Base-by-base conservation (phyloP, 768 basidiomycete species). In the Russula earlei region DNA sequence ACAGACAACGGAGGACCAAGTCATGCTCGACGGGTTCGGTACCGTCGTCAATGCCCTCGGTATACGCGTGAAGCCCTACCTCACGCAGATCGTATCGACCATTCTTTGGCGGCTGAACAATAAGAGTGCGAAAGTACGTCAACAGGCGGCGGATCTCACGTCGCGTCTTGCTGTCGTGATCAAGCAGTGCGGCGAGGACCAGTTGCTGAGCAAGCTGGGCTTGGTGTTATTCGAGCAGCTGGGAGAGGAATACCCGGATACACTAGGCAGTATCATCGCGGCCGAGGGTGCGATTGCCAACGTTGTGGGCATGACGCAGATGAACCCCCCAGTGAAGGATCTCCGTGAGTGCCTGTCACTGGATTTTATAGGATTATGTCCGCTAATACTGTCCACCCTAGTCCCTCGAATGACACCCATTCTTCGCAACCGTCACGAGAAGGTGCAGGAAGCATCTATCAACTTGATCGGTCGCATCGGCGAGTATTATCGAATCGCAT, bases 381-480 rank as follows among this genome's bases (percentile, higher is more conserved):
- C 3, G 33, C 49, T 51, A 25, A 51, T 20, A 9, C 14, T 6
- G 40, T 31, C 15, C 36, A 33, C 9, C 1, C 67, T 36, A 97
- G 92, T 99, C 37, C 96, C 96, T 22, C 91, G 96, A 55, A 98
- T 99, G 95, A 99, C 96, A 1, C 96, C 96, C n/a, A 99, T 99
- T 72, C 78, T 99, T 41, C 86, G 96, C 63, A 99, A 99, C 70
- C 81, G 96, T 69, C 96, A 99, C 67, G 96, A 99, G 69, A 99
- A 99, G 68, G 96, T 99, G 63, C 96, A 99, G 69, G 96, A 99
- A 70, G 91, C 96, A 0, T 97, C 94, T 2, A 99, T 99, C 75
- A 99, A 99, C 74, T 80, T 99, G 75, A 98, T 99, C 63, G 96
- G 96, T 63, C 95, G 95, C 72, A 98, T 99, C 63, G 76, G 84